Conservation (phyloP, 176 grass and related monocot species). For the Dendrocalamus sinicus region DNA sequence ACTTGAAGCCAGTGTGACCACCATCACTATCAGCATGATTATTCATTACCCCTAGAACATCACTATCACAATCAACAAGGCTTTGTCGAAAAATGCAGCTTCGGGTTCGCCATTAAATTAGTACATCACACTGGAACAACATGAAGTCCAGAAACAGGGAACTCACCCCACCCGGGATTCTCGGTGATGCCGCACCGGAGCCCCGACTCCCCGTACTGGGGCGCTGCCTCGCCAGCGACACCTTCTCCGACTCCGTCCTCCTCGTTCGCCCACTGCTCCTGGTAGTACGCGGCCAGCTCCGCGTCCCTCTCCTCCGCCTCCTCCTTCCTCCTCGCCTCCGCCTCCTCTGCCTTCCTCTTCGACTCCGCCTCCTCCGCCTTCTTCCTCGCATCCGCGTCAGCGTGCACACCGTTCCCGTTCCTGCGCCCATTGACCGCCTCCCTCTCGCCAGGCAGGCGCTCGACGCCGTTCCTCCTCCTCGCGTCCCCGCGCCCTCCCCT, state of each 20-base stretch:
- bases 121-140: not conserved
- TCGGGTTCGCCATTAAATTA: not conserved
- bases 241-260: constrained; percentile 42
- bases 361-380: constrained; percentile 54
- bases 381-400: constrained; percentile 54
- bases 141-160: not conserved
- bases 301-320: constrained; percentile 64
- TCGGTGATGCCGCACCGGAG: constrained; percentile 70
- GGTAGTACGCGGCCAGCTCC: constrained; percentile 56
- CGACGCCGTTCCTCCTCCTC: constrained; percentile 47
- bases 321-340: constrained; percentile 59
- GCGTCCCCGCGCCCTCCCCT: constrained; percentile 35
- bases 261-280: constrained; percentile 55
- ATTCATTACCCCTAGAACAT: constrained; percentile 33
- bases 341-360: constrained; percentile 50
- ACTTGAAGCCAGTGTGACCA: not conserved
- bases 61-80: constrained; percentile 16
- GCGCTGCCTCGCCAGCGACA: constrained; percentile 39
- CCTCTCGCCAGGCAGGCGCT: constrained; percentile 43
- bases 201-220: constrained; percentile 49
- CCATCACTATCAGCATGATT: constrained; percentile 29
- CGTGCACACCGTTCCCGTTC: constrained; percentile 39
- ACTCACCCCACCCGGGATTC: constrained; percentile 86
- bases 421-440: constrained; percentile 39
- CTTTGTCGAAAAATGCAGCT: constrained; percentile 30